Conservation (phyloP, 768 basidiomycete species). For the Kwoniella heveanensis region DNA sequence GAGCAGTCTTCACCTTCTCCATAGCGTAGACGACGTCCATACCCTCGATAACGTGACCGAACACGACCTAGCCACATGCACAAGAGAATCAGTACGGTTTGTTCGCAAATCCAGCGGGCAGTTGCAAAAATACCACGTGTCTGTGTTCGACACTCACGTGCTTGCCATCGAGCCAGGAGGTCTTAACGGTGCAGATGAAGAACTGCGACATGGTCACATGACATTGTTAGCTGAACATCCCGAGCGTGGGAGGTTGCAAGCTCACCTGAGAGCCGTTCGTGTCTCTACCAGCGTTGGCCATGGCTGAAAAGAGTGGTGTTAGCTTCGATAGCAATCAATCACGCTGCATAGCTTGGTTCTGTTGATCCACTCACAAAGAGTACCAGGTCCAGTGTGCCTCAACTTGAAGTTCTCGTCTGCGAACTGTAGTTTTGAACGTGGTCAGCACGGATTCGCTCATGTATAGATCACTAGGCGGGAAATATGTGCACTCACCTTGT, state of each 20-base stretch:
- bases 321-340: not conserved
- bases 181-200: conserved; percentile 90
- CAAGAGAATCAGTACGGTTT: too few relatives aligned
- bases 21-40: conserved; percentile 81
- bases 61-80: conserved; percentile 69
- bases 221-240: too few relatives aligned
- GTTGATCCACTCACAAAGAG: conserved; percentile 34
- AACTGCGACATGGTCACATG: conserved; percentile 62
- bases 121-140: too few relatives aligned
- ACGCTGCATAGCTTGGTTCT: not conserved
- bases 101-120: too few relatives aligned
- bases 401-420: conserved; percentile 99
- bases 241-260: too few relatives aligned
- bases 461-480: too few relatives aligned
- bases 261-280: conserved; percentile 92
- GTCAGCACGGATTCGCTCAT: too few relatives aligned
- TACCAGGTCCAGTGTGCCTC: conserved; percentile 82
- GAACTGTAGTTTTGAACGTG: conserved; percentile 61
- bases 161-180: conserved; percentile 86
- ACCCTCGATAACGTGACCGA: conserved; percentile 87
- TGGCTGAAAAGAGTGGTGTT: conserved; percentile 52
- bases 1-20: conserved; percentile 70
- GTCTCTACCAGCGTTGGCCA: conserved; percentile 94
- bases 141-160: conserved; percentile 61
- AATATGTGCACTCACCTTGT: conserved; percentile 58